Percentiles rank a stretch among this genome's conserved stretches.
These are phyloP conservation scores for Quaeritorhiza haematococci DNA, from an alignment of 371 early-diverging fungal genomes.

Conservation along the genomic window DNA sequence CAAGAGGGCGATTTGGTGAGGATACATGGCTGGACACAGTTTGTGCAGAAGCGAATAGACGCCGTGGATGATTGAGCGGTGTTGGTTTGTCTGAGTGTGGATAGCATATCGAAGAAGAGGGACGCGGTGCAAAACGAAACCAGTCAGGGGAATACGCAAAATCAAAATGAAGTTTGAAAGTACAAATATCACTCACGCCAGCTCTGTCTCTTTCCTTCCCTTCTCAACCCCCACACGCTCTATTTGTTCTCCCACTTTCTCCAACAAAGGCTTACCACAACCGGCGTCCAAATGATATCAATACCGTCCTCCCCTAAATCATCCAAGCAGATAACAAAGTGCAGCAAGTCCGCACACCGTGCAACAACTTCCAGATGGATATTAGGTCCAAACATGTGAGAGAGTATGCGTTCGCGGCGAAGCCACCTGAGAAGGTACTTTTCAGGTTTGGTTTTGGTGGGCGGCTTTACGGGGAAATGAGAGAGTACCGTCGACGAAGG, in stretches of 20 bases:
- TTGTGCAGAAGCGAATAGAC: conserved; percentile 41
- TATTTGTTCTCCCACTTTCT: too few relatives aligned
- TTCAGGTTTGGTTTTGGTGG: background rate
- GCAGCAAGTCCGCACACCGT: conserved; percentile 35
- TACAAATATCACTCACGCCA: background rate
- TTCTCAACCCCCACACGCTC: too few relatives aligned
- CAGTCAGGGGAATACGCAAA: background rate
- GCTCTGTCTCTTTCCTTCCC: too few relatives aligned
- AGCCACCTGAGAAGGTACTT: conserved; percentile 10
- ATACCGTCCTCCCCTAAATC: conserved; percentile 30
- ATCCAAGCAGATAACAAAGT: conserved; percentile 32
- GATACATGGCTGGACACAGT: conserved; percentile 23
- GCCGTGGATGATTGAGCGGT: conserved; percentile 42
- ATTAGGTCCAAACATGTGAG: conserved; percentile 41
- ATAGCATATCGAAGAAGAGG: background rate
- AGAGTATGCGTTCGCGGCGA: conserved; percentile 29
- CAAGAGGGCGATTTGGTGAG: conserved; percentile 26
- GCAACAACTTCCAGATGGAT: conserved; percentile 46
- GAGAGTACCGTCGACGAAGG: conserved; percentile 6
- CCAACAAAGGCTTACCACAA: conserved; percentile 34
- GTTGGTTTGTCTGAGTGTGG: conserved; percentile 33
- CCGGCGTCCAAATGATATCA: conserved; percentile 41
- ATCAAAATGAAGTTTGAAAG: background rate
- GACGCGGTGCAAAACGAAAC: too few relatives aligned
- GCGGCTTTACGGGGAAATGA: background rate